Evolutionary conservation across 2,329 filamentous ascomycete genomes (phyloP).

Genomic region (Hymenoscyphus occultus): DNA sequence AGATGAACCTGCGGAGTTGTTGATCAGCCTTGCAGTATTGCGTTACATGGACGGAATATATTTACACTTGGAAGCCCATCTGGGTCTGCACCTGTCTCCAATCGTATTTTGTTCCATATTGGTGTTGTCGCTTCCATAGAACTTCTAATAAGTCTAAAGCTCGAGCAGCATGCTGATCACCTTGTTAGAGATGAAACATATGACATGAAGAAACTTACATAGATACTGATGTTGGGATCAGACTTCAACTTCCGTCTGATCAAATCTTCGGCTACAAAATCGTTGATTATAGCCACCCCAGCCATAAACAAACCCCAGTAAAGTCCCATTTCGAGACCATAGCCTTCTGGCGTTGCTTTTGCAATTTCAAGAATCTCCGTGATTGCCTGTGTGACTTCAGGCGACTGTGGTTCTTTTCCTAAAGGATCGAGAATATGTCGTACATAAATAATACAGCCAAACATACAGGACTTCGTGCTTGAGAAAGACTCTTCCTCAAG

Average conservation of each 20-base stretch:
- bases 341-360: constrained; percentile 32
- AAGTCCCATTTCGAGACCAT: constrained; percentile 35
- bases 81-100: constrained; percentile 35
- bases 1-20: constrained; percentile 22
- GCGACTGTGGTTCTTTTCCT: constrained; percentile 21
- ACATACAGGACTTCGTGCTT: constrained; percentile 32
- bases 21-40: constrained; percentile 4
- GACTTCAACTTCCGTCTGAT: constrained; percentile 31
- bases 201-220: constrained; percentile 23
- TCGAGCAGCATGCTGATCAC: constrained; percentile 32
- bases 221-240: constrained; percentile 32
- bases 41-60: not conserved
- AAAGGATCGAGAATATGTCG: constrained; percentile 33
- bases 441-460: constrained; percentile 32
- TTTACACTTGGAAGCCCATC: constrained; percentile 34
- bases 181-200: constrained; percentile 9
- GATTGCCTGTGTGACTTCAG: constrained; percentile 29
- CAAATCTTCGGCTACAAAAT: constrained; percentile 29
- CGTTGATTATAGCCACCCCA: constrained; percentile 31
- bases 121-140: constrained; percentile 34
- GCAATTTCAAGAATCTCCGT: constrained; percentile 32
- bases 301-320: constrained; percentile 36
- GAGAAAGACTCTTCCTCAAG: constrained; percentile 34
- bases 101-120: constrained; percentile 32
- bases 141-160: constrained; percentile 33